Base-by-base conservation (phyloP, 1,284 basidiomycete genomes). In the Ustilago cynodontis region DNA sequence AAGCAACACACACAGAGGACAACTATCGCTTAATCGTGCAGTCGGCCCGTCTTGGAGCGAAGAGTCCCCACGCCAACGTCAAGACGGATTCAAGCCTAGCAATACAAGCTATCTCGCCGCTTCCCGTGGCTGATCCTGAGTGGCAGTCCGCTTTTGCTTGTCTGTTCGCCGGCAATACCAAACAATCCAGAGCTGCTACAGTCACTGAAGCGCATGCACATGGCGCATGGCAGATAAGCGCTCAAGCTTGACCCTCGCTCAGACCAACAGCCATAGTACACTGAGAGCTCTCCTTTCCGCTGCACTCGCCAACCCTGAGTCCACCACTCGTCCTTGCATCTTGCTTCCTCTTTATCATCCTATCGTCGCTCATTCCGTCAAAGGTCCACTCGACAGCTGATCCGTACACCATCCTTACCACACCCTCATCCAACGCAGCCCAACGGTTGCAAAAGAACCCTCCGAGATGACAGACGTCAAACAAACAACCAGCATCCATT, bases 401-500 rank as follows among this genome's bases (percentile, higher is more conserved):
- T 18, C 20, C 22, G 8, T 29, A 20, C 26, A 20, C 14, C 24
- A 22, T 52, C 47, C 22, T 49, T 7, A 24, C 4, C 10, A 49
- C 45, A 5, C 20, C 51, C 26, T 26, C 26, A 3, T 28, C 24
- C 39, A 11, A 11, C 31, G 31, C 31, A 33, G 11, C 31, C 11
- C 31, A 33, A 33, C n/a, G 31, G 31, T 33, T 33, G 31, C 31
- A 33, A 11, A 11, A 5, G 5, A 33, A 6, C 31, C 31, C 31
- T 33, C 31, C 5, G 59, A 37, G 18, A 73, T 73, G 65, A 37
- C 61, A 3, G 58, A 65, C 35, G 39, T 71, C 18, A 79, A 77
- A 31, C 67, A 64, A 39, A 76, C 64, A 2, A 72, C 78, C 11
- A 65, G 56, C 55, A 51, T 71, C 20, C 79, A 77, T 65, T 84